phyloP scores from a whole-genome alignment of 2,329 filamentous ascomycete species.

The Cladorrhinum sp. region DNA sequence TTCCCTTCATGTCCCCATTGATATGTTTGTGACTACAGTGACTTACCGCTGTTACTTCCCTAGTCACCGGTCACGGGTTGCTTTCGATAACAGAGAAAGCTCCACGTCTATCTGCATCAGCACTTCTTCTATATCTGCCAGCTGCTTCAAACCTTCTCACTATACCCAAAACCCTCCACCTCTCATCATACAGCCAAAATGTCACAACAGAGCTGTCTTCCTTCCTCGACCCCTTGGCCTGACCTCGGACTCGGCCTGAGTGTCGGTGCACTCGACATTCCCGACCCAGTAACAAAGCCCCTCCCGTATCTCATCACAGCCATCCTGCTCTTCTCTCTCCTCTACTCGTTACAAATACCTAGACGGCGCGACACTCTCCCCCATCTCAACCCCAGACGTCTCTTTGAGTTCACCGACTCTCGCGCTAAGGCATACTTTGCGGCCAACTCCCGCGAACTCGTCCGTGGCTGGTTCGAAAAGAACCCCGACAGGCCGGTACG shows the following conservation, averaged over 20 bases:
- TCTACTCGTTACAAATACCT: background rate
- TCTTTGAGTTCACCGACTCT: constrained; percentile 15
- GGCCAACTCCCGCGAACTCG: constrained; percentile 5
- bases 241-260: background rate
- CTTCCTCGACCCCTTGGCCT: background rate
- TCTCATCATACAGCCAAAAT: background rate
- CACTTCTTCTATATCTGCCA: no score
- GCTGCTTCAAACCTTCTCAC: no score
- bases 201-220: background rate
- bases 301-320: background rate
- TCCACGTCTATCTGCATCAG: no score
- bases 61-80: no score
- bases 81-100: no score
- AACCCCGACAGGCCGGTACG: constrained; percentile 14
- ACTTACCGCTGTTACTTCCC: no score
- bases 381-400: constrained; percentile 12
- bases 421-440: constrained; percentile 14
- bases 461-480: constrained; percentile 14
- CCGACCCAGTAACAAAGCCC: background rate
- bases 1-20: no score
- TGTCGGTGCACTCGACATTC: background rate
- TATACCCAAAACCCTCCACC: no score
- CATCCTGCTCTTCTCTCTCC: background rate
- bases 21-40: no score
- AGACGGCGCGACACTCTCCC: background rate